These are phyloP conservation scores for Coleophoma cylindrospora DNA, from an alignment of 2,329 filamentous ascomycete species.

Conservation along the genomic window DNA sequence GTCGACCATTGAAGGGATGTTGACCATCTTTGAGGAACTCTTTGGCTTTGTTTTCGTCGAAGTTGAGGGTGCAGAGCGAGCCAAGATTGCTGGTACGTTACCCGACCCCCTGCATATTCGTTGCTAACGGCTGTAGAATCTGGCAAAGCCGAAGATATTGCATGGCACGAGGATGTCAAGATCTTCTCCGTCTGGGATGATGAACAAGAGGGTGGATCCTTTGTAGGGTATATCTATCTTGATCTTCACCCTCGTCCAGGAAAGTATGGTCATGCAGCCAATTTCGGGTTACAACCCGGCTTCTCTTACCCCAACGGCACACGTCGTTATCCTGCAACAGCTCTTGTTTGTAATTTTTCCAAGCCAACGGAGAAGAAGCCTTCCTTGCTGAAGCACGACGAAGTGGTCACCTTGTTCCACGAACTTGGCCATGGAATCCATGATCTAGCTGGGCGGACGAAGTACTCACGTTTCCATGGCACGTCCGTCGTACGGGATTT, in stretches of 20 bases:
- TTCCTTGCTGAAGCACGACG: conserved; percentile 74
- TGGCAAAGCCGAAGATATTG: conserved; percentile 39
- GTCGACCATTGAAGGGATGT: conserved; percentile 70
- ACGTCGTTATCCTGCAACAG: conserved; percentile 70
- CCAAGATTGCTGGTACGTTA: conserved; percentile 19
- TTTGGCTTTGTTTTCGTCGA: conserved; percentile 78
- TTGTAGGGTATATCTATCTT: conserved; percentile 79
- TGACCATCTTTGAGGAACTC: conserved; percentile 77
- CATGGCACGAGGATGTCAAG: conserved; percentile 81
- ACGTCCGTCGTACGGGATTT: conserved; percentile 64
- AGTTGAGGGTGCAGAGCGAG: conserved; percentile 60
- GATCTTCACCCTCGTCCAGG: conserved; percentile 76
- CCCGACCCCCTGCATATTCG: neutral
- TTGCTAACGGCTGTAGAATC: conserved; percentile 12
- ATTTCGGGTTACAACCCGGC: conserved; percentile 76
- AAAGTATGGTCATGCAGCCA: conserved; percentile 82
- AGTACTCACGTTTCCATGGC: conserved; percentile 63
- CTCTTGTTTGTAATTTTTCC: conserved; percentile 80
- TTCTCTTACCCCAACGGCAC: conserved; percentile 63
- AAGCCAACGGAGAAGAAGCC: conserved; percentile 75
- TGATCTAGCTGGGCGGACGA: conserved; percentile 58
- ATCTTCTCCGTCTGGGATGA: conserved; percentile 82
- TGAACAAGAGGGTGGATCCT: conserved; percentile 61
- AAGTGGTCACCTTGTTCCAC: conserved; percentile 80
- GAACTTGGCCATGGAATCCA: conserved; percentile 69